Evolutionary conservation across 192 early-diverging fungal genomes (phyloP).

Genomic region (Linnemannia zychae): DNA sequence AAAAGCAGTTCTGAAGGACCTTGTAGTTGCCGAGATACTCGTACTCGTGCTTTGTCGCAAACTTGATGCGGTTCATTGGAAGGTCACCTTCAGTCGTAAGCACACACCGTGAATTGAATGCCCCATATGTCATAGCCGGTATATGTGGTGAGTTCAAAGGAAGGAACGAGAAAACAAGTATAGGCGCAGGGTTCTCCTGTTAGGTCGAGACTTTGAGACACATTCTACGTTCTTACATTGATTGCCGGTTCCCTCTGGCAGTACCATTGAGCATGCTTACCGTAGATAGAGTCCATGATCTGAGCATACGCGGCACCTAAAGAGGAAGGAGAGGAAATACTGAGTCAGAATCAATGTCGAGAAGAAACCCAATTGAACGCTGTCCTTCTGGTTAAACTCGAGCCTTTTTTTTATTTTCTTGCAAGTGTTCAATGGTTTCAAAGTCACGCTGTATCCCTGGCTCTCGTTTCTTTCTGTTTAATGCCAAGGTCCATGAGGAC

Average conservation of each 20-base stretch:
- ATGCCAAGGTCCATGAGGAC: background rate
- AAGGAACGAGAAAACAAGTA: background rate
- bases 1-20: slow-evolving; percentile 88
- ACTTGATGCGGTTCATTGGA: slow-evolving; percentile 91
- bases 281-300: slow-evolving; percentile 78
- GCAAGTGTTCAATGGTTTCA: too few species aligned
- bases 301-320: slow-evolving; percentile 79
- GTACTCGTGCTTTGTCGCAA: slow-evolving; percentile 93
- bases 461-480: background rate
- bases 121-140: too few species aligned
- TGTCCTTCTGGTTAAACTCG: too few species aligned
- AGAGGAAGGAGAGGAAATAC: background rate
- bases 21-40: slow-evolving; percentile 97
- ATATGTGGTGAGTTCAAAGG: background rate
- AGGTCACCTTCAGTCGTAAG: slow-evolving; percentile 70
- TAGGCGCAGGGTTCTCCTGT: background rate
- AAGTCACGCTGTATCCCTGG: background rate
- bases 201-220: background rate
- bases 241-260: too few species aligned
- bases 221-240: background rate
- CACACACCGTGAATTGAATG: background rate
- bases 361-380: background rate
- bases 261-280: slow-evolving; percentile 43
- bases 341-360: background rate
- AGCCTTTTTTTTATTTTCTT: background rate